phyloP scores from a whole-genome alignment of 2,329 filamentous ascomycete genomes.

The Trichocomaceae sp. region DNA sequence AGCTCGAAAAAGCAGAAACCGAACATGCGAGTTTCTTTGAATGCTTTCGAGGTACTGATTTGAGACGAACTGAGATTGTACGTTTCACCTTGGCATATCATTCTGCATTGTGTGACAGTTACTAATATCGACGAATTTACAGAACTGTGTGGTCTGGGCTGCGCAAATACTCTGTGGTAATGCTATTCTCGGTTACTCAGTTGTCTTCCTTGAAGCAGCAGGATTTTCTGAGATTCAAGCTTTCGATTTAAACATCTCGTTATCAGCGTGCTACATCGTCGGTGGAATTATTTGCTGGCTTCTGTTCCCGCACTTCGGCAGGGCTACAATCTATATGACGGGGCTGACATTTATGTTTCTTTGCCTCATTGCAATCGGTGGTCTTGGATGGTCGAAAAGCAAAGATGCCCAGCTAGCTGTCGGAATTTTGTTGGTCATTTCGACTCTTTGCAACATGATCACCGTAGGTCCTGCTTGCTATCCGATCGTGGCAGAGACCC shows the following conservation, averaged over 20 bases:
- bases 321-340: slow-evolving; percentile 38
- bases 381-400: slow-evolving; percentile 22
- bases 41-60: slow-evolving; percentile 73
- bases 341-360: slow-evolving; percentile 36
- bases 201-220: slow-evolving; percentile 36
- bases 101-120: slow-evolving; percentile 19
- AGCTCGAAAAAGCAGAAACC: slow-evolving; percentile 69
- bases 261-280: slow-evolving; percentile 39
- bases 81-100: slow-evolving; percentile 24
- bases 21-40: slow-evolving; percentile 68
- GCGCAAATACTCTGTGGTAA: slow-evolving; percentile 37
- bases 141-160: slow-evolving; percentile 38
- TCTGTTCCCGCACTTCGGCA: slow-evolving; percentile 35
- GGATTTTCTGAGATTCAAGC: slow-evolving; percentile 33
- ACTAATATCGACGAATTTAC: background rate
- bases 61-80: slow-evolving; percentile 68
- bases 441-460: slow-evolving; percentile 49
- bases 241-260: slow-evolving; percentile 37
- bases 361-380: slow-evolving; percentile 31
- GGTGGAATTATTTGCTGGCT: slow-evolving; percentile 38
- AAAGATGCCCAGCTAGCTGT: slow-evolving; percentile 26
- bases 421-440: slow-evolving; percentile 44
- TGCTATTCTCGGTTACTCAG: slow-evolving; percentile 32
- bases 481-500: slow-evolving; percentile 48
- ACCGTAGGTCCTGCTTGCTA: slow-evolving; percentile 51